Evolutionary conservation across 1,139 yeast genomes (phyloP).

Genomic region (Protomyces pachydermus): DNA sequence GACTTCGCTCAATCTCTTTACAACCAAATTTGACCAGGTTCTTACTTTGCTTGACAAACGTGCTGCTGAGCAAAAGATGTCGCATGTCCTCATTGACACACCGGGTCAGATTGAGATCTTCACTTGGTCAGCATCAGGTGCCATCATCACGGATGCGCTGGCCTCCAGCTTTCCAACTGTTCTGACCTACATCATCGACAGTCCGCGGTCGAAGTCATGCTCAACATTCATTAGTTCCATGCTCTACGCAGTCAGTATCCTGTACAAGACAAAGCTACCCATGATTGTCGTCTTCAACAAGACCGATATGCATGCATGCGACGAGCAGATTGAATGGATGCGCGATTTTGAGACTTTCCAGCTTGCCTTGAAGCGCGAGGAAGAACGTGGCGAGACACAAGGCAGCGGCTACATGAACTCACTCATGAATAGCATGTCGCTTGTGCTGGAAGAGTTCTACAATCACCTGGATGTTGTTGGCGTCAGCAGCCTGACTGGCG

Average conservation of each 20-base stretch:
- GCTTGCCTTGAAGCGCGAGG: slow-evolving; percentile 59
- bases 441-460: slow-evolving; percentile 94
- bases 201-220: slow-evolving; percentile 90
- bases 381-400: slow-evolving; percentile 44
- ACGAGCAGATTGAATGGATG: slow-evolving; percentile 94
- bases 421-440: slow-evolving; percentile 85
- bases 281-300: slow-evolving; percentile 96
- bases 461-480: slow-evolving; percentile 87
- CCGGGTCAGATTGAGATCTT: slow-evolving; percentile 76
- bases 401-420: slow-evolving; percentile 94
- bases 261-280: slow-evolving; percentile 93
- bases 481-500: slow-evolving; percentile 87
- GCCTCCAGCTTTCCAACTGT: slow-evolving; percentile 95
- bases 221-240: slow-evolving; percentile 96
- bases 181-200: slow-evolving; percentile 90
- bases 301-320: slow-evolving; percentile 61
- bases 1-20: slow-evolving; percentile 81
- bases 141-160: slow-evolving; percentile 92
- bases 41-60: slow-evolving; percentile 78
- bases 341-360: slow-evolving; percentile 91
- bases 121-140: slow-evolving; percentile 87
- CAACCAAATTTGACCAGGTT: slow-evolving; percentile 96
- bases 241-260: slow-evolving; percentile 95
- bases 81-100: slow-evolving; percentile 82
- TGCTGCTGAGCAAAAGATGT: slow-evolving; percentile 37